These are phyloP conservation scores for Bruguiera parviflora DNA, from an alignment of 345 rosid species.

Conservation along the genomic window DNA sequence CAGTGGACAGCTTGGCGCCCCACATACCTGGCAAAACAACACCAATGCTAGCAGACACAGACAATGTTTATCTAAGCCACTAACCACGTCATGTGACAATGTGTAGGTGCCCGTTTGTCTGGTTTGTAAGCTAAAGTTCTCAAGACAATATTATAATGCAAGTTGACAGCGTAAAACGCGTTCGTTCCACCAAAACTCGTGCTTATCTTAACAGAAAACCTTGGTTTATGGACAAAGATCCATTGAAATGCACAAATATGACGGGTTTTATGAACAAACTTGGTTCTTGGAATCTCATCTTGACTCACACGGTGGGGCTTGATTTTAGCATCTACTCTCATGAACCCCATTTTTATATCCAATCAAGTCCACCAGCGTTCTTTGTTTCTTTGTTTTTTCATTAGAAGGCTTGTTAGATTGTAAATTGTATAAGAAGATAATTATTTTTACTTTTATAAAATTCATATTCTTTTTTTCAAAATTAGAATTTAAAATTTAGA, in stretches of 20 bases:
- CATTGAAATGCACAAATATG: not conserved
- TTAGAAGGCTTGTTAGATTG: not conserved
- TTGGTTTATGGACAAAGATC: too few species aligned
- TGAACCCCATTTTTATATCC: not conserved
- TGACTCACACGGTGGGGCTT: not conserved
- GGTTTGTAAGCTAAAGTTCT: slow-evolving; percentile 2
- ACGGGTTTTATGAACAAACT: not conserved
- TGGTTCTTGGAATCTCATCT: not conserved
- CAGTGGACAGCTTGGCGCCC: slow-evolving; percentile 12
- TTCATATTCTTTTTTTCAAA: too few species aligned
- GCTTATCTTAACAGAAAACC: not conserved
- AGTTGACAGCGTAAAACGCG: slow-evolving; percentile 28
- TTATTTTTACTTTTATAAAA: not conserved
- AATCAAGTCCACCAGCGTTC: not conserved
- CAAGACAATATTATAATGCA: slow-evolving; percentile 10
- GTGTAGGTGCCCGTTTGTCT: not conserved
- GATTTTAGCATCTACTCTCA: not conserved
- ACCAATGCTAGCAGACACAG: not conserved
- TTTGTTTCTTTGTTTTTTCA: not conserved
- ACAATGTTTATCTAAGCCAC: not conserved
- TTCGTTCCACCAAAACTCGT: slow-evolving; percentile 31
- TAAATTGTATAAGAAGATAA: not conserved
- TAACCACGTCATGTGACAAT: slow-evolving; percentile 13
- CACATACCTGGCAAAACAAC: slow-evolving; percentile 20
- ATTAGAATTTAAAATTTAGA: too few species aligned